Evolutionary conservation across 768 basidiomycete genomes (phyloP), one percentile per base, ranked within the genome.

Genomic region (Stropharia rugosoannulata): DNA sequence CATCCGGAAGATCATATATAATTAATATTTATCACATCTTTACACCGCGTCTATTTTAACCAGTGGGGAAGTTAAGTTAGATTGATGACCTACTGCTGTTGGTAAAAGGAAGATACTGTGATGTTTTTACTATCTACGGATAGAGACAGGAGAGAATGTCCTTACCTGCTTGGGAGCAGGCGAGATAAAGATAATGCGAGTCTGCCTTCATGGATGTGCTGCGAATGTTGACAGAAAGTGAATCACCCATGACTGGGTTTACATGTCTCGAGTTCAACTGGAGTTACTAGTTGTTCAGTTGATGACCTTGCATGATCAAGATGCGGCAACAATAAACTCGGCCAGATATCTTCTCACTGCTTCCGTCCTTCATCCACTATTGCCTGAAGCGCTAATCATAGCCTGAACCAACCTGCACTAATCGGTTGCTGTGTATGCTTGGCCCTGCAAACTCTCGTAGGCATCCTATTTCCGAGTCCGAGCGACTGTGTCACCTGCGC

Each of bases 271-370:
- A n/a, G n/a, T n/a, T n/a, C n/a, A n/a, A n/a, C n/a, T 15, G 10
- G 15, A 44, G 16, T 16, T 19, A 16, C 29, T 22, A 27, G n/a
- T 11, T 25, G 19, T 46, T 25, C 13, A 25, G 13, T 46, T 46
- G 45, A 46, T 51, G 50, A n/a, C 22, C 50, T 51, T 41, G 50
- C 41, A 51, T 44, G 51, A 52, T 52, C 29, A 52, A 43, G 42
- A 52, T 52, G 51, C 41, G 42, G 41, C 35, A 52, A 44, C 51
- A 52, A 52, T 52, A 52, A 45, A 45, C 41, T 52, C 51, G 29
- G 50, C 41, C 50, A 36, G 42, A 10, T 52, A 50, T 44, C 42
- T 41, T 13, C 41, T 43, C 38, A 29, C 53, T 47, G 27, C 53
- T 48, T 47, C 53, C 47, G 10, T 48, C 53, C 46, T 41, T 44